A percentile compares a stretch with the other conserved stretches of the same genome.
Evolutionary conservation across 2,329 filamentous ascomycete genomes (phyloP).

Genomic region (Botryosphaeria dothidea): DNA sequence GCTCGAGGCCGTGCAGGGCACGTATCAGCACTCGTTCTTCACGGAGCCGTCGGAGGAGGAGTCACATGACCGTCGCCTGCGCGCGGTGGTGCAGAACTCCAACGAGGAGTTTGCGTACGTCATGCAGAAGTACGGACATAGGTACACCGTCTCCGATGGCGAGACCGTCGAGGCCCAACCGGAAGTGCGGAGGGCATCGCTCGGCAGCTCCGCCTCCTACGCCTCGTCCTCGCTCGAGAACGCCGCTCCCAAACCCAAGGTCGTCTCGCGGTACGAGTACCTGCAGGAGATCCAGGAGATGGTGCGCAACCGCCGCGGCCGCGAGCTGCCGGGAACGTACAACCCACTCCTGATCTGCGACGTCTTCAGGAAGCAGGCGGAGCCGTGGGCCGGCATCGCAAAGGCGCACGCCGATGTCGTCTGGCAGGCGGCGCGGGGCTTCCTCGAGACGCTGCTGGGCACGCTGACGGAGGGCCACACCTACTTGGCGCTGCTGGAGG

Average conservation of each 20-base stretch:
- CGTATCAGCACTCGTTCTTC: conserved; percentile 21
- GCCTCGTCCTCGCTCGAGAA: conserved; percentile 2
- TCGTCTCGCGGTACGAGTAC: conserved; percentile 34
- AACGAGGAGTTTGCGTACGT: conserved; percentile 47
- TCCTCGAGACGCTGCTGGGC: conserved; percentile 37
- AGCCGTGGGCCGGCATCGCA: conserved; percentile 52
- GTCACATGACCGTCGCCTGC: conserved; percentile 42
- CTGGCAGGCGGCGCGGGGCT: conserved; percentile 32
- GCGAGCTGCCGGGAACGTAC: conserved; percentile 63
- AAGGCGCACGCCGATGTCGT: conserved; percentile 39
- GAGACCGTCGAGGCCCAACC: background rate
- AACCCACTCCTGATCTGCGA: conserved; percentile 61
- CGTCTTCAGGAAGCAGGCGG: conserved; percentile 61
- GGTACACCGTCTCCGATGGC: conserved; percentile 31
- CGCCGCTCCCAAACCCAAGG: background rate
- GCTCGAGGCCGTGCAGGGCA: conserved; percentile 50
- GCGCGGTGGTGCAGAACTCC: conserved; percentile 53
- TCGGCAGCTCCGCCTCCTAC: no score
- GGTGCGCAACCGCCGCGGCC: conserved; percentile 43
- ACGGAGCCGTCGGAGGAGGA: conserved; percentile 9
- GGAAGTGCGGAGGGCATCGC: no score
- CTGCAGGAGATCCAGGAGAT: background rate
- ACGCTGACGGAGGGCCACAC: conserved; percentile 45
- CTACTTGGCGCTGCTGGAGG: conserved; percentile 36
- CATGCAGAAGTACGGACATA: conserved; percentile 45